A percentile compares a stretch with the other conserved stretches of the same genome.
These are phyloP conservation scores for Echinochloa phyllopogon DNA, from an alignment of 176 grass and related monocot genomes.

Conservation along the genomic window DNA sequence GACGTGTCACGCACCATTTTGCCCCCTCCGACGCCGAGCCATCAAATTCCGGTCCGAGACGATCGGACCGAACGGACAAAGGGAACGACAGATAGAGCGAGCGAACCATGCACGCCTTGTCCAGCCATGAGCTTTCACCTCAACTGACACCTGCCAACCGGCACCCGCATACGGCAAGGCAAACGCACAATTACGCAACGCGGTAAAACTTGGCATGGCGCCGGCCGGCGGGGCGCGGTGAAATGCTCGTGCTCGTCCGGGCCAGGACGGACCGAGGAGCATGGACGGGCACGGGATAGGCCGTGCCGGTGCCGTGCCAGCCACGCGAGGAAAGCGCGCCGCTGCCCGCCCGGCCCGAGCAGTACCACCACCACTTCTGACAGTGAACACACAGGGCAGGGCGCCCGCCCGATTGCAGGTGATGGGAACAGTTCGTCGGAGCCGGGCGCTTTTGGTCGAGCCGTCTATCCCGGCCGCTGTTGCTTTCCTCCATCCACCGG, in stretches of 20 bases:
- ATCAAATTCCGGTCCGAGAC: background rate
- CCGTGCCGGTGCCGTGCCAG: background rate
- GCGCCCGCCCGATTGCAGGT: background rate
- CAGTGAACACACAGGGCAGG: background rate
- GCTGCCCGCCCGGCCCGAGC: background rate
- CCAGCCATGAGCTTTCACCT: background rate
- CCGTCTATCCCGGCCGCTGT: constrained; percentile 40
- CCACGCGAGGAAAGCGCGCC: background rate
- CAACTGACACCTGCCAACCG: background rate
- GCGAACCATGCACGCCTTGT: background rate
- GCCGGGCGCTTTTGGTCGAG: constrained; percentile 9
- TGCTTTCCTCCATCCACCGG: constrained; percentile 34
- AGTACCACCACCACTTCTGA: background rate
- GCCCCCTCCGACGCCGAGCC: background rate
- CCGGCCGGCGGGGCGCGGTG: background rate
- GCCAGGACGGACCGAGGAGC: background rate
- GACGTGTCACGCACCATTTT: background rate
- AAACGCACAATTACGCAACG: too few species aligned
- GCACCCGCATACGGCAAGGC: background rate
- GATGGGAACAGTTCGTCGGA: constrained; percentile 34
- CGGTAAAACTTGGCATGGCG: background rate
- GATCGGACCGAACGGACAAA: background rate
- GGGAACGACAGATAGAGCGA: background rate
- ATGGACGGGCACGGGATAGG: background rate
- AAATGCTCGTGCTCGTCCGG: background rate